Percentiles rank a stretch among this genome's conserved stretches.
Conservation (phyloP, 2,329 filamentous ascomycete genomes). For the Ascocoryne sarcoides region DNA sequence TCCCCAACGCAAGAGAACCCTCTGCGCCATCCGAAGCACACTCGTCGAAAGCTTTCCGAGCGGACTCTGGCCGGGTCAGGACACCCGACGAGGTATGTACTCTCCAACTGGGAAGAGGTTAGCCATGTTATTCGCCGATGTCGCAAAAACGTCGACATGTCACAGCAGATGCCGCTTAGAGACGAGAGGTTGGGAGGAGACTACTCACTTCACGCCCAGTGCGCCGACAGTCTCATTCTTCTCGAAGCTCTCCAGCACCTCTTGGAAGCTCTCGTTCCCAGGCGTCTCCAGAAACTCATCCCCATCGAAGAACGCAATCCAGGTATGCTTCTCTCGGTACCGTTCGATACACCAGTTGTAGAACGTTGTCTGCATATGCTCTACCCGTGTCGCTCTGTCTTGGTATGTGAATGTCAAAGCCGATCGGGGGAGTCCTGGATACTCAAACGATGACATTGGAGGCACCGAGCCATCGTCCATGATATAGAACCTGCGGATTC, state of each 20-base stretch:
- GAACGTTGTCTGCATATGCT: slow-evolving; percentile 13
- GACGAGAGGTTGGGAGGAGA: too few species aligned
- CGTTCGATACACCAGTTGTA: slow-evolving; percentile 19
- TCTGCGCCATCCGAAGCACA: slow-evolving; percentile 22
- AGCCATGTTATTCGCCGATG: slow-evolving; percentile 1
- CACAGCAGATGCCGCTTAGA: background rate
- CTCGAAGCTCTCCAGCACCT: slow-evolving; percentile 23
- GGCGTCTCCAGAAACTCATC: slow-evolving; percentile 25
- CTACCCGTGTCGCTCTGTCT: slow-evolving; percentile 2
- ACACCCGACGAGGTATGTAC: slow-evolving; percentile 26
- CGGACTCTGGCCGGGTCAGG: slow-evolving; percentile 18
- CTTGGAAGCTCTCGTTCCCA: slow-evolving; percentile 18
- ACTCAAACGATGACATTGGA: slow-evolving; percentile 15
- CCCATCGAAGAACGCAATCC: slow-evolving; percentile 29
- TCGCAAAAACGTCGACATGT: background rate
- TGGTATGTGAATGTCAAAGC: slow-evolving; percentile 21
- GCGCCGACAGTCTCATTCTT: slow-evolving; percentile 23
- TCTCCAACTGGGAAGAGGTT: slow-evolving; percentile 17
- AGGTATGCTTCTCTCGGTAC: slow-evolving; percentile 24
- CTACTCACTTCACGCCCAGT: slow-evolving; percentile 23
- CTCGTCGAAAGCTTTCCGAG: slow-evolving; percentile 25
- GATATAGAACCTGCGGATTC: slow-evolving; percentile 23
- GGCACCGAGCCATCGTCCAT: slow-evolving; percentile 24
- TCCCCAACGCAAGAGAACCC: slow-evolving; percentile 6
- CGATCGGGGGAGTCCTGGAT: slow-evolving; percentile 16